phyloP scores from a whole-genome alignment of 345 rosid species.

The Brassica carinata region DNA sequence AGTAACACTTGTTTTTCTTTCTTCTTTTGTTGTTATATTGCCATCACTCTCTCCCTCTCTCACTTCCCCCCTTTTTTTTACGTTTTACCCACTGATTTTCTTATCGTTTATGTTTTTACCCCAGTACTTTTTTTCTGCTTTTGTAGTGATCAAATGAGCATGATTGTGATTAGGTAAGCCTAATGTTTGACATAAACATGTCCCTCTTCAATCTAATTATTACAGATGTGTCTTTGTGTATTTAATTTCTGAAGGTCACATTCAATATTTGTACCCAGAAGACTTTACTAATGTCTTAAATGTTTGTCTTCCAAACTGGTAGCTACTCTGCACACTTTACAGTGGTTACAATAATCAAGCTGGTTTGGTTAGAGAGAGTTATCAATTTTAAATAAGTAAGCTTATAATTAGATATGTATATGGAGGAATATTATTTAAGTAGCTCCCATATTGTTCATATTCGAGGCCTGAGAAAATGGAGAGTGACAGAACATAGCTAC shows the following conservation, averaged over 20 bases:
- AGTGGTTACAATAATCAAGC: slow-evolving; percentile 33
- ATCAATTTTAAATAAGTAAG: slow-evolving; percentile 20
- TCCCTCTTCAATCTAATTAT: background rate
- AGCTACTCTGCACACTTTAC: slow-evolving; percentile 36
- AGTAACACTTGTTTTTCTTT: slow-evolving; percentile 44
- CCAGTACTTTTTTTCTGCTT: background rate
- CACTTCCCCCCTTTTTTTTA: background rate
- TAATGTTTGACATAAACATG: slow-evolving; percentile 11
- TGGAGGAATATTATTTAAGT: slow-evolving; percentile 14
- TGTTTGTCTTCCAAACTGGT: slow-evolving; percentile 36
- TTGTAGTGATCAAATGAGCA: slow-evolving; percentile 4
- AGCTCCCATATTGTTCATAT: slow-evolving; percentile 2
- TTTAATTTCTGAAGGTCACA: slow-evolving; percentile 25
- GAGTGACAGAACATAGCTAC: slow-evolving; percentile 37
- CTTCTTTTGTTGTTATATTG: slow-evolving; percentile 19
- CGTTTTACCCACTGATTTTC: slow-evolving; percentile 10
- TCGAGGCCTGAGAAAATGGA: slow-evolving; percentile 5
- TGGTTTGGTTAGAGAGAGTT: slow-evolving; percentile 27
- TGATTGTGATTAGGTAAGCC: slow-evolving; percentile 23
- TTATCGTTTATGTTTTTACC: slow-evolving; percentile 22
- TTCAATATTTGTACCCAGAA: slow-evolving; percentile 32
- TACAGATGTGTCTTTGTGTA: slow-evolving; percentile 26
- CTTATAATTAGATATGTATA: background rate
- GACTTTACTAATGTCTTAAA: slow-evolving; percentile 17
- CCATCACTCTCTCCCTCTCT: background rate